Percentiles rank a stretch among this genome's conserved stretches.
Evolutionary conservation across 768 basidiomycete genomes (phyloP).

Genomic region (Russula foetens): DNA sequence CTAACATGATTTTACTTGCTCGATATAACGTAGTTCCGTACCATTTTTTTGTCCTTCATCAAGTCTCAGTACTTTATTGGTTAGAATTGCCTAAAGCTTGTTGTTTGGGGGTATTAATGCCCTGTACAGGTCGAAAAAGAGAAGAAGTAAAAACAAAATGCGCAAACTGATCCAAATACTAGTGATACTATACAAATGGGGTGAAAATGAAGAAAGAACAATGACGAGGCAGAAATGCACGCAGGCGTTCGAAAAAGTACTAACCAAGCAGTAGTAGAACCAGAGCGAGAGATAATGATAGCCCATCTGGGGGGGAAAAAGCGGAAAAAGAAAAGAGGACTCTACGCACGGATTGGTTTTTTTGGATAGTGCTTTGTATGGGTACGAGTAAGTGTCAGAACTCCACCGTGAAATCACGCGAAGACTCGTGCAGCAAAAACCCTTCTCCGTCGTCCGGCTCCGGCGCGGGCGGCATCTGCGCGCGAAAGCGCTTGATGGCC

Average conservation of each 20-base stretch:
- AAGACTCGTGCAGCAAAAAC: conserved; percentile 25
- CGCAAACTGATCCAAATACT: conserved; percentile 1
- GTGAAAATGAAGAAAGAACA: neutral
- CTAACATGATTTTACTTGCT: conserved; percentile 29
- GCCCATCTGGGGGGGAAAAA: neutral
- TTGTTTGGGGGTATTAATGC: conserved; percentile 6
- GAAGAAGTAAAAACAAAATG: neutral
- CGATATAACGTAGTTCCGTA: neutral
- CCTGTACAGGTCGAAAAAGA: conserved; percentile 3
- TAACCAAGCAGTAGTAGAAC: neutral
- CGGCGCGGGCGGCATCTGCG: conserved; percentile 20
- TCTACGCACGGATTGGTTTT: neutral
- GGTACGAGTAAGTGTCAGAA: conserved; percentile 1
- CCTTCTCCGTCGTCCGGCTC: conserved; percentile 22
- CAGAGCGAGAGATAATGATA: conserved; percentile 14
- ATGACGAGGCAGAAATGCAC: too few relatives aligned
- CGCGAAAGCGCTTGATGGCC: conserved; percentile 61
- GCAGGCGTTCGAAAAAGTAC: neutral
- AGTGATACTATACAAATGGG: conserved; percentile 12
- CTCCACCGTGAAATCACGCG: conserved; percentile 26
- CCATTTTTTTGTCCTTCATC: neutral
- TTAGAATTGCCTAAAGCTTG: neutral
- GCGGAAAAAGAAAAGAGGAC: neutral
- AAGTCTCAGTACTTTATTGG: neutral
- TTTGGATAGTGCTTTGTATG: too few relatives aligned